Conservation (phyloP, 164 flowering plant genomes). For the Santalum album region DNA sequence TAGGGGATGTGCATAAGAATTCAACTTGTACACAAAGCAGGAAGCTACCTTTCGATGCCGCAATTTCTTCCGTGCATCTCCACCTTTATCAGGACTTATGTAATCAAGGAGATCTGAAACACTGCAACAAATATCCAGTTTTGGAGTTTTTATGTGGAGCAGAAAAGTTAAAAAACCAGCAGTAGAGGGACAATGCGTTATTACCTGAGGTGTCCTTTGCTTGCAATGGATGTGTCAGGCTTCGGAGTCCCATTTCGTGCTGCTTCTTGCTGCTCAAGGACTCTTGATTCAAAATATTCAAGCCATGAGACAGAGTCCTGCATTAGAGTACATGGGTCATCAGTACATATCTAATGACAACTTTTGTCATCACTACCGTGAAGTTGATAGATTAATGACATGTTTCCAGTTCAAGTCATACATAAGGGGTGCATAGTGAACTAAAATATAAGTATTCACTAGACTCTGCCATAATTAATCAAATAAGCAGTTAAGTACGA, state of each 20-base stretch:
- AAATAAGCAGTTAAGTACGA: too few species aligned
- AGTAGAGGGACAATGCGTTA: constrained; percentile 33
- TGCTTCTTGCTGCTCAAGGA: constrained; percentile 89
- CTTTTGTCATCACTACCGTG: too few species aligned
- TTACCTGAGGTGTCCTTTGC: constrained; percentile 98
- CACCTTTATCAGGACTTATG: constrained; percentile 68
- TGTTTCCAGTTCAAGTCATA: too few species aligned
- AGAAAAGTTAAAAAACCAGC: constrained; percentile 14
- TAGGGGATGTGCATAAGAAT: too few species aligned
- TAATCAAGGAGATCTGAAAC: constrained; percentile 92
- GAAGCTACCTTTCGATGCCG: constrained; percentile 61
- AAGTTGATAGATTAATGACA: too few species aligned
- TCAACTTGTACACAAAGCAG: neutral
- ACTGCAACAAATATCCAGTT: constrained; percentile 39
- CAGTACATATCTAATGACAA: too few species aligned
- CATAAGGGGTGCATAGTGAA: too few species aligned
- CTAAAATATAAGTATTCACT: too few species aligned
- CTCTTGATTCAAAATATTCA: constrained; percentile 86
- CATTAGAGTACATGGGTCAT: constrained; percentile 6
- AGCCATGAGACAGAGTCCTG: constrained; percentile 98
- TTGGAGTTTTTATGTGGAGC: constrained; percentile 6
- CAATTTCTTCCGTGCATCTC: constrained; percentile 49
- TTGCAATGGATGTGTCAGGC: constrained; percentile 83
- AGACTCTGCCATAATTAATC: too few species aligned
- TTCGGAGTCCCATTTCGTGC: constrained; percentile 79